Conservation (phyloP, 1,284 basidiomycete genomes). For the Trametes sp. region DNA sequence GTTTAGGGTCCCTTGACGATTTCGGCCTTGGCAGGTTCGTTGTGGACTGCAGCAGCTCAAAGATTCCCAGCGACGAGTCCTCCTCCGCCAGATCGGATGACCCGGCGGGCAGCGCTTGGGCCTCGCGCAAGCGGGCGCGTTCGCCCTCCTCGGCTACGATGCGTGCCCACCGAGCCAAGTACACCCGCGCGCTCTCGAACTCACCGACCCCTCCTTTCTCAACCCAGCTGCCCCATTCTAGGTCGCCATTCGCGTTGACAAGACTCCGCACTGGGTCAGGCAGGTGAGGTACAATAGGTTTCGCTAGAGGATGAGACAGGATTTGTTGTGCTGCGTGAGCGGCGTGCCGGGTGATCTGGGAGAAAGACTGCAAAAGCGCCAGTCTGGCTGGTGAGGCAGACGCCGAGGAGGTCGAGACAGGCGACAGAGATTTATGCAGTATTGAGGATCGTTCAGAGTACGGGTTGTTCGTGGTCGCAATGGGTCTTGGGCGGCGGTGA, state of each 20-base stretch:
- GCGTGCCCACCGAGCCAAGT: conserved; percentile 96
- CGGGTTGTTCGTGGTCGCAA: conserved; percentile 61
- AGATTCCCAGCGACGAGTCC: conserved; percentile 82
- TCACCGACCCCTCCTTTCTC: conserved; percentile 89
- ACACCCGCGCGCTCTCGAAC: conserved; percentile 95
- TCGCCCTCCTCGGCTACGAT: conserved; percentile 97
- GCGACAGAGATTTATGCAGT: conserved; percentile 75
- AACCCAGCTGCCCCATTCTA: conserved; percentile 87
- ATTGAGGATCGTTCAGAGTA: conserved; percentile 78
- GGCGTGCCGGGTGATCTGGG: conserved; percentile 89
- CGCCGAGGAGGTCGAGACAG: conserved; percentile 50
- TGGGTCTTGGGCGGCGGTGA: conserved; percentile 75
- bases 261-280: conserved; percentile 90
- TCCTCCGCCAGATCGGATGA: conserved; percentile 65
- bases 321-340: conserved; percentile 91
- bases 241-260: conserved; percentile 85
- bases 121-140: conserved; percentile 80
- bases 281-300: conserved; percentile 93
- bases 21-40: conserved; percentile 81
- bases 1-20: conserved; percentile 71
- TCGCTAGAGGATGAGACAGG: conserved; percentile 91
- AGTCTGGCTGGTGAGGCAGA: conserved; percentile 73
- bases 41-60: conserved; percentile 84
- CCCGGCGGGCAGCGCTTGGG: conserved; percentile 63
- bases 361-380: conserved; percentile 85